Base-by-base conservation (phyloP, 148 eudicot genomes). In the Nyssa sinensis region DNA sequence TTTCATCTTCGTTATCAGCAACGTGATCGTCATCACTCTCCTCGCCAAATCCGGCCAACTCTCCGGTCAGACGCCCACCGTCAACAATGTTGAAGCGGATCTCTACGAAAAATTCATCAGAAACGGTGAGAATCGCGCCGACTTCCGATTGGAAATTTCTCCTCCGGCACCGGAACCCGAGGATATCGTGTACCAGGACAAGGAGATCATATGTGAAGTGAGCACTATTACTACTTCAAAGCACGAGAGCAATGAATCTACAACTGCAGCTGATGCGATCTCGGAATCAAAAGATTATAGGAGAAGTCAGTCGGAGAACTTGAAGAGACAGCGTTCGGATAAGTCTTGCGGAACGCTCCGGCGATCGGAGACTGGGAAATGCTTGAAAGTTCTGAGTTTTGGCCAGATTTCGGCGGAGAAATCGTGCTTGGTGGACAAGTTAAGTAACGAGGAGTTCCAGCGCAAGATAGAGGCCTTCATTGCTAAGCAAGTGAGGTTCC, bases 371-470 rank as follows among this genome's bases (percentile, higher is more conserved):
- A 91, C 92, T 0, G 91, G 86, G 51, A 60, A 73, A 58, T 47
- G 74, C 79, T 64, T 80, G 86, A 79, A 67, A 78, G 61, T 62
- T 10, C 63, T 30, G 7, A 32, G 47, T 64, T 62, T 65, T 57
- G 83, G 72, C 66, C 86, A 66, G 35, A 68, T 14, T 17, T 67
- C 74, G 66, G 73, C 63, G 70, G 88, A 62, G 62, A 57, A n/a
- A n/a, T n/a, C n/a, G n/a, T n/a, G n/a, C n/a, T n/a, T 27, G 62
- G 90, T 87, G 32, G 91, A 86, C 7, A 79, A 81, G 4, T 59
- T 86, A 87, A 92, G 92, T 62, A 87, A 76, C 62, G 95, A 94
- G 44, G 98, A 91, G 71, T 94, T 94, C 76, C 88, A 87, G 84
- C 81, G 81, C 31, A 81, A 87, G 16, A 85, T 94, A 11, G 98